phyloP scores from a whole-genome alignment of 2,329 filamentous ascomycete genomes.

The Penicillium sp. region DNA sequence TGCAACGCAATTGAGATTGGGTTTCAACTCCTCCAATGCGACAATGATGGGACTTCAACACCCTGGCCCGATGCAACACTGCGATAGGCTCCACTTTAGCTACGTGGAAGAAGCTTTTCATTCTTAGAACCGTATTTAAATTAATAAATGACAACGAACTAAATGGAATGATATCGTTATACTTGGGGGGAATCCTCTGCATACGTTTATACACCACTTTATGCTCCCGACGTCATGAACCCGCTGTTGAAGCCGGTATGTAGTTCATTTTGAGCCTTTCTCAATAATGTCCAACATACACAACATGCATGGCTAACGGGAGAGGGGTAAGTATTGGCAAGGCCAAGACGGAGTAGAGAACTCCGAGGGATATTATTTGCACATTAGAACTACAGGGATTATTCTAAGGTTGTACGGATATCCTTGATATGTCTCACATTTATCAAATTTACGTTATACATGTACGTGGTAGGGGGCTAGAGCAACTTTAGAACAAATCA shows the following conservation, averaged over 20 bases:
- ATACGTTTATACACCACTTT: not conserved
- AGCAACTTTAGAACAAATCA: not conserved
- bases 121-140: not conserved
- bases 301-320: not conserved
- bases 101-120: not conserved
- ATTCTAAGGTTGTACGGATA: not conserved
- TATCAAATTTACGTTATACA: not conserved
- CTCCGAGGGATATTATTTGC: not conserved
- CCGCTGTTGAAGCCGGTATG: not conserved
- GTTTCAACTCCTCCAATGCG: constrained; percentile 5
- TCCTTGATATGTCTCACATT: not conserved
- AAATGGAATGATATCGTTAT: not conserved
- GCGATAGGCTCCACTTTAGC: not conserved
- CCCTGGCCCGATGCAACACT: constrained; percentile 1
- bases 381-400: not conserved
- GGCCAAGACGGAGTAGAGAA: not conserved
- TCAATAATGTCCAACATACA: not conserved
- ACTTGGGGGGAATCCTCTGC: not conserved
- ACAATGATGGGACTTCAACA: constrained; percentile 1
- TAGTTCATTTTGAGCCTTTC: not conserved
- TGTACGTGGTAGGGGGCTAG: not conserved
- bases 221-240: not conserved
- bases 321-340: not conserved
- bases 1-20: not conserved
- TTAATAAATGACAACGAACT: not conserved